Percentiles rank a stretch among this genome's conserved stretches.
Conservation (phyloP, 2,329 filamentous ascomycete genomes). For the Colletotrichum tofieldiae region DNA sequence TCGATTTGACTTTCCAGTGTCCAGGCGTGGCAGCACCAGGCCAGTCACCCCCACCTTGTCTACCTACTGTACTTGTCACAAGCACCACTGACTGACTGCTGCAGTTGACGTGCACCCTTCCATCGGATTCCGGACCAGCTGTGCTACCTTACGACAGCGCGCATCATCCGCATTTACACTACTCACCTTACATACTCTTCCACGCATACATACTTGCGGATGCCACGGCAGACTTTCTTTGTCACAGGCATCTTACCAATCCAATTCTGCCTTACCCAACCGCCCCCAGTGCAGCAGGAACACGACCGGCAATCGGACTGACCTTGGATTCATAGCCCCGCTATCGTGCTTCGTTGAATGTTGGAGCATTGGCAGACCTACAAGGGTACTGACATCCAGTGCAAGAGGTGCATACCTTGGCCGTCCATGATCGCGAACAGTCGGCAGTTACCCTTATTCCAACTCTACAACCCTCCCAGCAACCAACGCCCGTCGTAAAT, state of each 20-base stretch:
- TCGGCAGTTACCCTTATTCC: slow-evolving; percentile 32
- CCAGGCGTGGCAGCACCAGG: slow-evolving; percentile 19
- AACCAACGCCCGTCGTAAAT: slow-evolving; percentile 40
- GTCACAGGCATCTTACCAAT: slow-evolving; percentile 33
- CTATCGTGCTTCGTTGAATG: slow-evolving; percentile 41
- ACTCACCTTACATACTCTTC: slow-evolving; percentile 28
- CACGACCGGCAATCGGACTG: slow-evolving; percentile 26
- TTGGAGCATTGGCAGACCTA: slow-evolving; percentile 33
- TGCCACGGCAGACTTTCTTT: slow-evolving; percentile 31
- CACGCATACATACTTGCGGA: slow-evolving; percentile 17
- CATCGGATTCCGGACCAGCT: slow-evolving; percentile 35
- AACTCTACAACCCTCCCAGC: slow-evolving; percentile 40
- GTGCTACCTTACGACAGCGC: slow-evolving; percentile 14
- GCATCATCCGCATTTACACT: slow-evolving; percentile 31
- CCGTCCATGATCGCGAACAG: slow-evolving; percentile 43
- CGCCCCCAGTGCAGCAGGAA: background rate
- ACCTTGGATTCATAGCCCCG: slow-evolving; percentile 27
- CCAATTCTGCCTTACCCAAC: slow-evolving; percentile 3
- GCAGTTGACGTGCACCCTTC: slow-evolving; percentile 35
- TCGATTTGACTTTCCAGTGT: slow-evolving; percentile 35
- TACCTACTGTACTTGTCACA: slow-evolving; percentile 17
- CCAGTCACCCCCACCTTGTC: slow-evolving; percentile 34
- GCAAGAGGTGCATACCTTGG: slow-evolving; percentile 40
- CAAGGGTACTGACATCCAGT: slow-evolving; percentile 38
- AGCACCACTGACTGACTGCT: slow-evolving; percentile 8